A percentile compares a stretch with the other conserved stretches of the same genome.
Evolutionary conservation across 1,284 basidiomycete genomes (phyloP).

Genomic region (Sanguinoderma infundibulare): DNA sequence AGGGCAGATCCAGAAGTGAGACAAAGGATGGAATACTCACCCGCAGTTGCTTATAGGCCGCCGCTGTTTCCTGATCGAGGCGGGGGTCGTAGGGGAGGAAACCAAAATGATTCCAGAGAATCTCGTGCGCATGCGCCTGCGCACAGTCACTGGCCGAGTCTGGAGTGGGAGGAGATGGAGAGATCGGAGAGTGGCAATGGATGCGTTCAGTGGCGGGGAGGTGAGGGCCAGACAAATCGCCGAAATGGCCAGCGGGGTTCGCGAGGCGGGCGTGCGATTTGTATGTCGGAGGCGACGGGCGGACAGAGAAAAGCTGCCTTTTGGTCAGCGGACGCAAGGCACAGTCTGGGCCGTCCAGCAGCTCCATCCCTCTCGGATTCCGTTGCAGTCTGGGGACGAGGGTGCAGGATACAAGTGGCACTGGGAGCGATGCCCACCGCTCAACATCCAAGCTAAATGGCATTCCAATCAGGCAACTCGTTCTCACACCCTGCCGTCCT

Average conservation of each 20-base stretch:
- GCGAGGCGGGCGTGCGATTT: neutral
- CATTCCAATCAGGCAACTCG: constrained; percentile 19
- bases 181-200: neutral
- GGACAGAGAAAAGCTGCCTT: neutral
- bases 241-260: neutral
- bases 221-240: neutral
- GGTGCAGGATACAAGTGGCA: neutral
- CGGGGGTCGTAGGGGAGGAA: constrained; percentile 23
- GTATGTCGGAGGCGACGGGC: neutral
- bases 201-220: neutral
- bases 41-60: constrained; percentile 11
- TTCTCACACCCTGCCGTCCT: constrained; percentile 21
- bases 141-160: constrained; percentile 10
- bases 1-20: neutral
- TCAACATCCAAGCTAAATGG: constrained; percentile 6
- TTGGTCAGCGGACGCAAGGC: neutral
- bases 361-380: neutral
- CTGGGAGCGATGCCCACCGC: constrained; percentile 11
- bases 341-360: neutral
- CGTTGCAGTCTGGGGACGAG: neutral
- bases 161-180: neutral
- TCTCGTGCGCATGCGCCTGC: constrained; percentile 12
- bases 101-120: constrained; percentile 26
- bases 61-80: constrained; percentile 19
- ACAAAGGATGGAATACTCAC: constrained; percentile 13